These are phyloP conservation scores for Botrytis tulipae DNA, from an alignment of 2,329 filamentous ascomycete genomes.

Conservation along the genomic window DNA sequence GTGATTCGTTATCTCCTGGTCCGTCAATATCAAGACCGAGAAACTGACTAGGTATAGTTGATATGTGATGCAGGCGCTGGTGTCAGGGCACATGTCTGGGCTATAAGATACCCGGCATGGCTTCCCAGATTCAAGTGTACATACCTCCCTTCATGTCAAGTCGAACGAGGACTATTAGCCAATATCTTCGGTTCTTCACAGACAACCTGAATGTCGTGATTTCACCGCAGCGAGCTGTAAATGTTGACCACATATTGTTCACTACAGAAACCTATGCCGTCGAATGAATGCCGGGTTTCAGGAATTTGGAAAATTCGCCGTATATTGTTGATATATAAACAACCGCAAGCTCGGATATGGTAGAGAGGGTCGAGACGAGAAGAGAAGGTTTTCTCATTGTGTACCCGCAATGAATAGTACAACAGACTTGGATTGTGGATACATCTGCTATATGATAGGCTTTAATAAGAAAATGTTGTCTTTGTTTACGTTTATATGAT, in stretches of 20 bases:
- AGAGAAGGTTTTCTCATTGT: no score
- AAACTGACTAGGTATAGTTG: background rate
- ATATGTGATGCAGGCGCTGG: background rate
- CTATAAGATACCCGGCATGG: background rate
- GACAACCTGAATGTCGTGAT: background rate
- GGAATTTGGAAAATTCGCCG: background rate
- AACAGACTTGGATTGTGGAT: background rate
- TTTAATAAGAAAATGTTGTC: background rate
- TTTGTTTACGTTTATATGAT: background rate
- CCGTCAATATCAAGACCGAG: background rate
- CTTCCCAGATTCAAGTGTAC: background rate
- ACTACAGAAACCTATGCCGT: background rate
- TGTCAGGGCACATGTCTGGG: no score
- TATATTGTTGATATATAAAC: background rate
- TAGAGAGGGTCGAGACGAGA: background rate
- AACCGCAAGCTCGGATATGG: background rate
- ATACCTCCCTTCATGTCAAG: background rate
- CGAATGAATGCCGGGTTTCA: background rate
- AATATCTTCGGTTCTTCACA: no score
- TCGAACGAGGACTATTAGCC: background rate
- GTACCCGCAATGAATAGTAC: background rate
- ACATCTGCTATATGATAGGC: background rate
- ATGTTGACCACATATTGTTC: background rate
- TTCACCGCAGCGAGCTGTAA: background rate
- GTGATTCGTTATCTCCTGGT: background rate